Conservation (phyloP, 2,329 filamentous ascomycete species). For the Tolypocladium capitatum region DNA sequence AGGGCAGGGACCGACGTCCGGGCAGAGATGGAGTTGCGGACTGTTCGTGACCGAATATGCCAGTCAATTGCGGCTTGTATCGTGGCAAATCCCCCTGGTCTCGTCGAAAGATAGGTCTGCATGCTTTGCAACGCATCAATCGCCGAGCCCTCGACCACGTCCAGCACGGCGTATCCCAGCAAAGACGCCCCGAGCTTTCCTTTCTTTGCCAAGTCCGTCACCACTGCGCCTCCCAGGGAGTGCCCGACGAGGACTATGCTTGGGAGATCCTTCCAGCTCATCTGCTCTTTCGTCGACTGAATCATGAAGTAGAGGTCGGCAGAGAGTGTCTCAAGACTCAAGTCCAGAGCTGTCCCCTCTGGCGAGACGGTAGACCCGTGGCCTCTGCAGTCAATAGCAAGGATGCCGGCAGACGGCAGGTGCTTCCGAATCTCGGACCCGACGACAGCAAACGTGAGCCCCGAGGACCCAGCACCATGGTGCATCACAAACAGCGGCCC, state of each 20-base stretch:
- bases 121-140: constrained; percentile 92
- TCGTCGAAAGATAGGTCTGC: constrained; percentile 76
- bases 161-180: constrained; percentile 78
- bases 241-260: constrained; percentile 77
- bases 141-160: constrained; percentile 91
- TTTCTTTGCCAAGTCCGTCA: constrained; percentile 66
- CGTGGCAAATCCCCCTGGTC: constrained; percentile 66
- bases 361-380: constrained; percentile 61
- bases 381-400: constrained; percentile 74
- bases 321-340: constrained; percentile 60
- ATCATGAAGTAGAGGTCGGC: constrained; percentile 61
- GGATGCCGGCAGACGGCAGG: constrained; percentile 67
- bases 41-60: constrained; percentile 80
- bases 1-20: constrained; percentile 76
- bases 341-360: constrained; percentile 35
- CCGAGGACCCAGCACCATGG: constrained; percentile 88
- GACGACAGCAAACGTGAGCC: constrained; percentile 78
- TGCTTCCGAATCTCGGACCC: constrained; percentile 63
- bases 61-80: constrained; percentile 76
- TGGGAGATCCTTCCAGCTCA: constrained; percentile 64
- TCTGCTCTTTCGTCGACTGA: constrained; percentile 47
- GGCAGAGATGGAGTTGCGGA: constrained; percentile 74
- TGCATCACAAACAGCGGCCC: constrained; percentile 86
- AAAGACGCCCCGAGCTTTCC: constrained; percentile 53
- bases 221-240: constrained; percentile 81